These are phyloP conservation scores for Solanum hybrid DNA, from an alignment of 305 asterid genomes.

Conservation along the genomic window DNA sequence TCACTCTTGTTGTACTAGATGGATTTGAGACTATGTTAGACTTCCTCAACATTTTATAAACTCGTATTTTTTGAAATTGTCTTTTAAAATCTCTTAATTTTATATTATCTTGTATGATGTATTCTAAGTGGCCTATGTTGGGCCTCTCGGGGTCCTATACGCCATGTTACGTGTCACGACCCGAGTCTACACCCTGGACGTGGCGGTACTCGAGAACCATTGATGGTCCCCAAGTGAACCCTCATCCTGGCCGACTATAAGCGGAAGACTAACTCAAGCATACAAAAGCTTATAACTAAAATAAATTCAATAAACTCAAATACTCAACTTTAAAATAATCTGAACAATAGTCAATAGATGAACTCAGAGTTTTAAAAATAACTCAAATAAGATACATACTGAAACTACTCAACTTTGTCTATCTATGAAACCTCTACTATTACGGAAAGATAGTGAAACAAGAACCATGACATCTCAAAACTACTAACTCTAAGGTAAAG, in stretches of 20 bases:
- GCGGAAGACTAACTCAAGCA: background rate
- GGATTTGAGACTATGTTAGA: background rate
- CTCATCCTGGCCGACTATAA: background rate
- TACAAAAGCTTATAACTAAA: background rate
- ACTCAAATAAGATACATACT: background rate
- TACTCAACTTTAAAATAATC: background rate
- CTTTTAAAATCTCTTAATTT: background rate
- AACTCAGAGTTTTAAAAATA: no score
- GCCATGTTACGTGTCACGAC: background rate
- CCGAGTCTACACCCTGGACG: background rate
- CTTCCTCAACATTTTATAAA: no score
- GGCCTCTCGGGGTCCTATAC: background rate
- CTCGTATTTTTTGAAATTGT: no score
- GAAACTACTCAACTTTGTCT: background rate
- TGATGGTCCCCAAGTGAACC: background rate
- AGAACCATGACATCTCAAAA: background rate
- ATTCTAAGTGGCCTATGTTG: background rate
- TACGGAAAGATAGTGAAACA: background rate
- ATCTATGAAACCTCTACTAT: background rate
- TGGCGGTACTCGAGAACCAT: background rate
- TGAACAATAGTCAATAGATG: background rate
- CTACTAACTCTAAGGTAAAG: background rate
- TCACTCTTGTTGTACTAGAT: background rate
- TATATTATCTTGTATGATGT: background rate
- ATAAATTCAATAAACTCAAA: no score